phyloP scores from a whole-genome alignment of 192 early-diverging fungal genomes.

The Linnemannia hyalina region DNA sequence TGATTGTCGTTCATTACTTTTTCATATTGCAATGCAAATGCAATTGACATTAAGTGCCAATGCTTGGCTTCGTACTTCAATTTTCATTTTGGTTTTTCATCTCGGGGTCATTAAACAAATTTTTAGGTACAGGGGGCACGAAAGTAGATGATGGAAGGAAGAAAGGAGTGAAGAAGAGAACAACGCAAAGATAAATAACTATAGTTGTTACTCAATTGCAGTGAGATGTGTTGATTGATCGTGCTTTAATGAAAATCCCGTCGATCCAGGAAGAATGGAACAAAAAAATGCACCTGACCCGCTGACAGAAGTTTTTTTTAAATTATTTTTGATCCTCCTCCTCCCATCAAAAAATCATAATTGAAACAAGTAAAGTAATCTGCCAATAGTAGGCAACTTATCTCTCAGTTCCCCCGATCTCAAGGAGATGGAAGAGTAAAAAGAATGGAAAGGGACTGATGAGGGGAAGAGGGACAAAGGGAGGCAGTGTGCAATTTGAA shows the following conservation, averaged over 20 bases:
- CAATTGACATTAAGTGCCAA: slow-evolving; percentile 1
- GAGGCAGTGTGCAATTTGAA: not conserved
- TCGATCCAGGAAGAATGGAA: not conserved
- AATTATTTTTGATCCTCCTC: not conserved
- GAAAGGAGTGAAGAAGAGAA: not conserved
- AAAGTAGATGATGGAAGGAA: not conserved
- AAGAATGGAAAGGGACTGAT: not conserved
- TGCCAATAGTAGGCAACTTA: not conserved
- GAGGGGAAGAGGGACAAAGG: not conserved
- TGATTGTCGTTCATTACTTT: not conserved
- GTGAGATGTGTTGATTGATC: not conserved
- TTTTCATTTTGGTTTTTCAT: not conserved
- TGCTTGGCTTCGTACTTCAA: not conserved
- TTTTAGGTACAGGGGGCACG: not conserved
- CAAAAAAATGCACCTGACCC: slow-evolving; percentile 8
- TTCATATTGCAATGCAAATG: not conserved
- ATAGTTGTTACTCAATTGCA: not conserved
- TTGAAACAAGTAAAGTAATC: not conserved
- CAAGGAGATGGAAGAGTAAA: not conserved
- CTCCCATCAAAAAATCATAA: not conserved
- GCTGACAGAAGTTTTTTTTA: not conserved
- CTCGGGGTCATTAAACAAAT: not conserved
- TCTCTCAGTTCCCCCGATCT: not conserved
- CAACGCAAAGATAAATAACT: not conserved
- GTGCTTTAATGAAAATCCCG: not conserved